Conservation (phyloP, 495 filamentous ascomycete species). For the Podospora didyma region DNA sequence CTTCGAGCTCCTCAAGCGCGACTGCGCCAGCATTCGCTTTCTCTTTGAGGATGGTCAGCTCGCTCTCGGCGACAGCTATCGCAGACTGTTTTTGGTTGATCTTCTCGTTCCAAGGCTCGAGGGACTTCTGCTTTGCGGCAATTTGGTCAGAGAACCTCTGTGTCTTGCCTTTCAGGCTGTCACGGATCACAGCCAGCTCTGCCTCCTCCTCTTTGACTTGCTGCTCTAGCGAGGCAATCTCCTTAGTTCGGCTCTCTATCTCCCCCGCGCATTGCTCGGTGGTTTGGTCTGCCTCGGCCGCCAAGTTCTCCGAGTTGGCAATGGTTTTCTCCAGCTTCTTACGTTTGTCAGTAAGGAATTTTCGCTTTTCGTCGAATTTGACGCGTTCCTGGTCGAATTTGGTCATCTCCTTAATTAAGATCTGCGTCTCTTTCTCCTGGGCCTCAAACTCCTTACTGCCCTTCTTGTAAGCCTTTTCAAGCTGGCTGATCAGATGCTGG, state of each 20-base stretch:
- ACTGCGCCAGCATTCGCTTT: slow-evolving; percentile 80
- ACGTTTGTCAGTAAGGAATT: slow-evolving; percentile 81
- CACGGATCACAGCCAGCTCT: slow-evolving; percentile 74
- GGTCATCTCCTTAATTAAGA: slow-evolving; percentile 79
- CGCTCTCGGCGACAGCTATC: slow-evolving; percentile 90
- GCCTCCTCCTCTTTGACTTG: slow-evolving; percentile 73
- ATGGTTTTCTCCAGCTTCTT: slow-evolving; percentile 94
- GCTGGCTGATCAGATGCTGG: slow-evolving; percentile 82
- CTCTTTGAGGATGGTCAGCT: slow-evolving; percentile 86
- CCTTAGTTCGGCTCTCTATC: slow-evolving; percentile 65
- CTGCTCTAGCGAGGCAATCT: slow-evolving; percentile 70
- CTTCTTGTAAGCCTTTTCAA: slow-evolving; percentile 81
- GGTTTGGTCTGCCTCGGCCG: slow-evolving; percentile 69
- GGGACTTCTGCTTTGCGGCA: slow-evolving; percentile 81
- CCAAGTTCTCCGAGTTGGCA: slow-evolving; percentile 55
- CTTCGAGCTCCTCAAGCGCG: slow-evolving; percentile 76
- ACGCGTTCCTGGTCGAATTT: slow-evolving; percentile 93
- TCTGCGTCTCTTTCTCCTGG: slow-evolving; percentile 77
- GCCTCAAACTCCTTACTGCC: slow-evolving; percentile 75
- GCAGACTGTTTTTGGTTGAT: slow-evolving; percentile 92
- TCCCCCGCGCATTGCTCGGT: slow-evolving; percentile 74
- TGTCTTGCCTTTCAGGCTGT: slow-evolving; percentile 88
- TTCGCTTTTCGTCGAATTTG: slow-evolving; percentile 96
- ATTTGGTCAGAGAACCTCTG: slow-evolving; percentile 92
- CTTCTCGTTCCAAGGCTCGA: slow-evolving; percentile 95